Conservation (phyloP, 257 asterid species). For the Plantago major region DNA sequence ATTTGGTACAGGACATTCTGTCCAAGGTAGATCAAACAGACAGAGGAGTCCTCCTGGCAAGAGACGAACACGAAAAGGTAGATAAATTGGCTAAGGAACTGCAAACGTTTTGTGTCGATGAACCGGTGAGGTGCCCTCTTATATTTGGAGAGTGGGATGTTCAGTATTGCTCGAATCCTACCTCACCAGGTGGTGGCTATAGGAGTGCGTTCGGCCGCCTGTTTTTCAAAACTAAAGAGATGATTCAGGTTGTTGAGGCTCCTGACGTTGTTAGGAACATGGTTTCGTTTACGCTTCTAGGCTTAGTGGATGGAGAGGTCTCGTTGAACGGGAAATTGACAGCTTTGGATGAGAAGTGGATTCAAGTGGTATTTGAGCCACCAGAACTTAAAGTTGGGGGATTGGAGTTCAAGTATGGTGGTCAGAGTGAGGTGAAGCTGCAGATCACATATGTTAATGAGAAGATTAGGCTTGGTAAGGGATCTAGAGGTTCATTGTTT, state of each 20-base stretch:
- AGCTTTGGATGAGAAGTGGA: constrained; percentile 80
- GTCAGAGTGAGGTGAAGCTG: constrained; percentile 88
- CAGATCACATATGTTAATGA: constrained; percentile 85
- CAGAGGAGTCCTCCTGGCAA: constrained; percentile 58
- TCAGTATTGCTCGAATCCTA: constrained; percentile 74
- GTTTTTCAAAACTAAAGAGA: constrained; percentile 76
- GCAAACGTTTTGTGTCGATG: constrained; percentile 55
- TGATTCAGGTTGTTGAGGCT: constrained; percentile 86
- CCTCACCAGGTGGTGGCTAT: constrained; percentile 91
- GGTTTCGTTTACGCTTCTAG: constrained; percentile 67
- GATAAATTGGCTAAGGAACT: constrained; percentile 61
- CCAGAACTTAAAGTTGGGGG: constrained; percentile 81
- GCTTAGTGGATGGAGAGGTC: constrained; percentile 76
- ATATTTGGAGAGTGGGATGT: constrained; percentile 98
- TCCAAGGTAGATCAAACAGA: constrained; percentile 71
- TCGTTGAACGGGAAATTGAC: constrained; percentile 70
- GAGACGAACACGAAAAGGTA: constrained; percentile 61
- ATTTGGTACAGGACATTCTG: constrained; percentile 51
- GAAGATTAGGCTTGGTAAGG: constrained; percentile 76
- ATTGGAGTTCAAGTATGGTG: constrained; percentile 59
- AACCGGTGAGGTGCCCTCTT: constrained; percentile 84
- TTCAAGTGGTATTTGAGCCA: constrained; percentile 70
- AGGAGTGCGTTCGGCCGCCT: constrained; percentile 75
- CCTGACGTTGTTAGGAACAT: constrained; percentile 63
- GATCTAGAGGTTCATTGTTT: constrained; percentile 82